Base-by-base conservation (phyloP, 176 grass and related monocot species). In the Lolium multiflorum region DNA sequence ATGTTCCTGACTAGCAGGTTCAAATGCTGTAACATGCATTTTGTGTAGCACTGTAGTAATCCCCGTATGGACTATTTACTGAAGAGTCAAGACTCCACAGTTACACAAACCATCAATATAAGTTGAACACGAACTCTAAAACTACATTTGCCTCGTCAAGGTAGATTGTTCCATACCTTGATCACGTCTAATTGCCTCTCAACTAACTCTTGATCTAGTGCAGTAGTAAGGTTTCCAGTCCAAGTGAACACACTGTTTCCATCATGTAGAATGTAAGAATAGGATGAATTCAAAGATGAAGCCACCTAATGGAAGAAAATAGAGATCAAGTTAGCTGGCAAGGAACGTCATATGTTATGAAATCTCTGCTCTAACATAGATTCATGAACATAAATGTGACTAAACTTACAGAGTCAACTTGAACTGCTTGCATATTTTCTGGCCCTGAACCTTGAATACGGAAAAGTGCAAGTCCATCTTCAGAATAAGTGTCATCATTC, bases 341-440 rank as follows among this genome's bases (percentile, higher is more conserved):
- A 66, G 14, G 28, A 66, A 17, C 26, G 37, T 66, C 63, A 66
- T 66, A 37, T 37, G 26, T 14, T 35, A 35, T 66, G 28, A 37
- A 31, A 66, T 66, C 63, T 16, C 25, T 65, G 25, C 31, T 6
- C 25, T 65, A 31, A 31, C 13, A 65, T 28, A 31, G 63, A 66
- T 35, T 66, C 13, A 66, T 16, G 26, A 66, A 35, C 63, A 66
- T 35, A 66, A 7, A 35, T 66, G 26, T 66, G 63, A 66, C 28
- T 66, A 66, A 16, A 66, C 63, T 66, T 66, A 66, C 63, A 37
- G 63, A 66, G 3, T 66, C 63, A 66, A 66, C 63, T 66, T 66
- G 63, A 90, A 99, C 91, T 81, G 97, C 97, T 94, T 99, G 97
- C 94, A 99, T 99, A 84, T 99, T 99, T 58, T 99, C 97, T 81